Percentiles rank a stretch among this genome's conserved stretches.
Evolutionary conservation across 768 basidiomycete genomes (phyloP).

Genomic region (Rhodotorula diobovata): DNA sequence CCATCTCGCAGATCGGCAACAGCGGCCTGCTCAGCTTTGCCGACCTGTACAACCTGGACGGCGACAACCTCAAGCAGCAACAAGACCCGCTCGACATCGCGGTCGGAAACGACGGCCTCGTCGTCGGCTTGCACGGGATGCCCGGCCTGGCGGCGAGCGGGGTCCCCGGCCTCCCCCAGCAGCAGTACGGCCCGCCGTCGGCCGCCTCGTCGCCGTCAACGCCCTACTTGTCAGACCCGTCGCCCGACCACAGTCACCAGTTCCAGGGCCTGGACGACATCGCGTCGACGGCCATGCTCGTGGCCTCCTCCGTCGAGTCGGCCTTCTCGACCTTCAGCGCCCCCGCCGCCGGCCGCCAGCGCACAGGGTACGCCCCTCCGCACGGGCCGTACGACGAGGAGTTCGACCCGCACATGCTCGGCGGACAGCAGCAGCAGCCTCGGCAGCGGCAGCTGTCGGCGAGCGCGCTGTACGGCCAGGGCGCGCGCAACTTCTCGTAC

Average conservation of each 20-base stretch:
- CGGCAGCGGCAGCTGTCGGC: conserved; percentile 19
- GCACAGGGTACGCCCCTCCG: background rate
- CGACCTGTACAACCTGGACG: conserved; percentile 37
- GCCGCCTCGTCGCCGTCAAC: conserved; percentile 25
- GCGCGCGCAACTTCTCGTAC: conserved; percentile 32
- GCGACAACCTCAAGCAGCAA: conserved; percentile 24
- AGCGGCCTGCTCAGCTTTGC: conserved; percentile 37
- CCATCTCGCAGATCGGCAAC: background rate
- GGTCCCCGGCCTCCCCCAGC: background rate
- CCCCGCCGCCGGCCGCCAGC: conserved; percentile 10
- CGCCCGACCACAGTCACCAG: conserved; percentile 15
- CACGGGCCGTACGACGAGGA: background rate
- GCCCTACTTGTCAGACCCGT: conserved; percentile 35
- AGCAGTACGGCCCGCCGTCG: conserved; percentile 2
- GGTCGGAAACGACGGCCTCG: background rate
- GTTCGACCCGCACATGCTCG: conserved; percentile 10
- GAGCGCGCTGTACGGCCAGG: conserved; percentile 11
- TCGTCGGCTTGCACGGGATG: conserved; percentile 19
- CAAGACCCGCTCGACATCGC: conserved; percentile 3
- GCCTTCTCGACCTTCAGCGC: conserved; percentile 1
- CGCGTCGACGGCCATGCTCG: conserved; percentile 17
- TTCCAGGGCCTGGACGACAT: conserved; percentile 9
- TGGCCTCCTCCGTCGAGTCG: conserved; percentile 20
- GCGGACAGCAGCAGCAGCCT: conserved; percentile 15
- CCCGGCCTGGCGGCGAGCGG: background rate